phyloP scores from a whole-genome alignment of 768 basidiomycete genomes.

The Tricholoma matsutake region DNA sequence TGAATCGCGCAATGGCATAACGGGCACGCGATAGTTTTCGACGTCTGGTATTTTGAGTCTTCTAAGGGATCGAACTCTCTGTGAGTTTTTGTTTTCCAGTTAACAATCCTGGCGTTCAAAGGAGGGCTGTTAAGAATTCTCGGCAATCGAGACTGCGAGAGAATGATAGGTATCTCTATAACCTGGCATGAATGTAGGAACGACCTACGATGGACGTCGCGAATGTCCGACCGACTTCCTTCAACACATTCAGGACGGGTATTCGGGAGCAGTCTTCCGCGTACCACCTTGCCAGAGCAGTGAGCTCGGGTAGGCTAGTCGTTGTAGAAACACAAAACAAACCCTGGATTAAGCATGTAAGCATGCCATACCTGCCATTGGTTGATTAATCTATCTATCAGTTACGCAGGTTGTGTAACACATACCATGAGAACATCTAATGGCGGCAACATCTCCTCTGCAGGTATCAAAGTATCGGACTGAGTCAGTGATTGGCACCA shows the following conservation, averaged over 20 bases:
- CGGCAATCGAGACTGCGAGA: background rate
- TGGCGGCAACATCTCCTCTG: background rate
- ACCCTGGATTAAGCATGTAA: slow-evolving; percentile 17
- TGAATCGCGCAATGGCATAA: slow-evolving; percentile 11
- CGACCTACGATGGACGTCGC: slow-evolving; percentile 1
- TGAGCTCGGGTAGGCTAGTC: background rate
- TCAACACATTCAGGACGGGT: background rate
- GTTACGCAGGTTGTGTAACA: background rate
- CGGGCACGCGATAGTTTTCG: slow-evolving; percentile 19
- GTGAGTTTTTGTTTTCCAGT: slow-evolving; percentile 5
- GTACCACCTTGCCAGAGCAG: slow-evolving; percentile 8
- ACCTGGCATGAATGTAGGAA: background rate
- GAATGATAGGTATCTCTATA: background rate
- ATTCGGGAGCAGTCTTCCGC: slow-evolving; percentile 10
- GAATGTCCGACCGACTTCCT: background rate
- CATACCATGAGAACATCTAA: slow-evolving; percentile 5
- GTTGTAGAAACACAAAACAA: background rate
- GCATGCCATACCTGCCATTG: slow-evolving; percentile 13
- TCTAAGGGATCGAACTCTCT: slow-evolving; percentile 13
- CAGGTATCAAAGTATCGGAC: background rate
- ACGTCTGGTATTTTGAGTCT: slow-evolving; percentile 1
- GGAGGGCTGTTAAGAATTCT: background rate
- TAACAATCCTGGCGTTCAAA: background rate
- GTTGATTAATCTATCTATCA: background rate
- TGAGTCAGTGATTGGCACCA: background rate